Conservation (phyloP, 345 rosid species). For the Capsella bursapastoris region DNA sequence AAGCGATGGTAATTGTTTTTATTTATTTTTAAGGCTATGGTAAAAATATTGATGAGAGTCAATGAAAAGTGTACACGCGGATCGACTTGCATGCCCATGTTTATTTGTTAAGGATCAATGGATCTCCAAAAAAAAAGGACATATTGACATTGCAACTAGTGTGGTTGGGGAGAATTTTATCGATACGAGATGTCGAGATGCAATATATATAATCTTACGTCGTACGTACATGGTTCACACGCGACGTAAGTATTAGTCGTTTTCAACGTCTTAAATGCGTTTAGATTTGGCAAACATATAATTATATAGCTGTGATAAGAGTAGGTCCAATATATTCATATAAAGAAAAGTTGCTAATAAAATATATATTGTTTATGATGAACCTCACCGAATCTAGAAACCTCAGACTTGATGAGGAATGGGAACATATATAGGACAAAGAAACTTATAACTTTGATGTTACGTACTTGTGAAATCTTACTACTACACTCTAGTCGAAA, state of each 20-base stretch:
- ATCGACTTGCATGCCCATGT: too few relatives aligned
- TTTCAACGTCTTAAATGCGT: constrained; percentile 31
- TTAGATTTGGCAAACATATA: constrained; percentile 13
- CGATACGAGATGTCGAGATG: too few relatives aligned
- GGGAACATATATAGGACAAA: background rate
- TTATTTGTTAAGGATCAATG: too few relatives aligned
- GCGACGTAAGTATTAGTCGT: background rate
- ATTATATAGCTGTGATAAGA: background rate
- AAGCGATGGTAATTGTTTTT: too few relatives aligned
- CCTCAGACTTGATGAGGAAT: constrained; percentile 27
- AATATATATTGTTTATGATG: constrained; percentile 5
- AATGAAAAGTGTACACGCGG: too few relatives aligned
- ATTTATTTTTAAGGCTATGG: too few relatives aligned
- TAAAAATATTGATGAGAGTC: too few relatives aligned
- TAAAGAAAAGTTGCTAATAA: constrained; percentile 11
- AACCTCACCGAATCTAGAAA: constrained; percentile 24
- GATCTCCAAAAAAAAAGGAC: too few relatives aligned
- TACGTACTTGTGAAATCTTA: constrained; percentile 10
- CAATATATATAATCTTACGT: too few relatives aligned
- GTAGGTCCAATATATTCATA: constrained; percentile 32
- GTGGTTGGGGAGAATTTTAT: too few relatives aligned
- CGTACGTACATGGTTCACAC: background rate
- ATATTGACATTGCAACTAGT: too few relatives aligned
- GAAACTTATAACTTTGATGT: constrained; percentile 6
- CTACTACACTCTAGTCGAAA: background rate